Evolutionary conservation across 495 filamentous ascomycete genomes (phyloP), one percentile per base, ranked within the genome.

Genomic region (Xylaria acuta): DNA sequence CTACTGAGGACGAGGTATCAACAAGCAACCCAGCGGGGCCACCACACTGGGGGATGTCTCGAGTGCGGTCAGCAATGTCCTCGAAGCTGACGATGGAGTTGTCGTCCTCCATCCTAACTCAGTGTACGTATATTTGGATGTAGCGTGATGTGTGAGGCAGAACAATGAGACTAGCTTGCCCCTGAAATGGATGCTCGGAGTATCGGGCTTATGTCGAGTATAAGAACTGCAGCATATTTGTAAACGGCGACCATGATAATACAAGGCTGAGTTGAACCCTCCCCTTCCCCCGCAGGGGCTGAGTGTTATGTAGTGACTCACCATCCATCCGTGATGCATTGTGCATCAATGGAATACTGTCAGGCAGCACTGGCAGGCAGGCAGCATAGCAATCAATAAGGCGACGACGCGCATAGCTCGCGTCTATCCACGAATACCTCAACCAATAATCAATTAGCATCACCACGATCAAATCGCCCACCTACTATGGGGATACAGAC

Each of bases 51-150:
- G 45, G n/a, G 16, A 27, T 27, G 30, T 40, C 45, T 18, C 45
- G 63, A 53, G 16, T 27, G 32, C 34, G 49, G 49, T 68, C 65
- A n/a, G 63, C 70, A 60, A 80, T 72, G 22, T 78, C 76, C 71
- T 78, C 76, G 32, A 75, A 80, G 71, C 78, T 78, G 36, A 66
- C 71, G 20, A 71, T 73, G 2, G 78, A 78, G 68, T 40, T 71
- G 30, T 45, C 32, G 43, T 76, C 72, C 56, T 71, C 75, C 75
- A 76, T 76, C 49, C 25, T 47, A 32, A 67, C 32, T 18, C 14
- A 9, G 20, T 18, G 20, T 40, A 22, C 22, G 64, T 54, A 18
- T 20, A 43, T 30, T n/a, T 22, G 32, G 32, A 53, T 16, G 12
- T 1, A 25, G 25, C 5, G 20, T 38, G n/a, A 27, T 54, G 30